Evolutionary conservation across 345 rosid genomes (phyloP).

Genomic region (Noccaea bulbosa): DNA sequence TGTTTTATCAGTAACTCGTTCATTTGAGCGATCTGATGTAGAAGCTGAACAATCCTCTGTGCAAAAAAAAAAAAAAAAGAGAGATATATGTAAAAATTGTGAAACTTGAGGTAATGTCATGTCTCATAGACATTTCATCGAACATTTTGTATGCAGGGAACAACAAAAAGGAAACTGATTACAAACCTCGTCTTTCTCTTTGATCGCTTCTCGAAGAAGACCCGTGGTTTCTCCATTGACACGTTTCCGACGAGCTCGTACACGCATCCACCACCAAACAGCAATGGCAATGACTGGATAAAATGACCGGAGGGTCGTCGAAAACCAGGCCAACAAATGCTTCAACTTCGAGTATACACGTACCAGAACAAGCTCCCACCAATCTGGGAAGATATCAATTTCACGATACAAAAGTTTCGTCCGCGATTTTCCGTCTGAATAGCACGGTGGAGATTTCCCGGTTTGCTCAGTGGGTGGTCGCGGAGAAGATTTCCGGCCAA

Average conservation of each 20-base stretch:
- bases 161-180: background rate
- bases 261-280: conserved; percentile 53
- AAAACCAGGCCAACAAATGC: conserved; percentile 28
- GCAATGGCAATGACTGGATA: conserved; percentile 42
- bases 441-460: conserved; percentile 30
- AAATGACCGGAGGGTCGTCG: conserved; percentile 31
- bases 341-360: conserved; percentile 45
- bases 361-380: conserved; percentile 46
- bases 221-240: conserved; percentile 27
- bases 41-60: conserved; percentile 58
- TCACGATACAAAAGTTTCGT: conserved; percentile 16
- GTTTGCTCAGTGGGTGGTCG: background rate
- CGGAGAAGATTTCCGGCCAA: conserved; percentile 28
- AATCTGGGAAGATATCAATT: conserved; percentile 8
- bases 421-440: background rate
- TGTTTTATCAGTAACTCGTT: conserved; percentile 56
- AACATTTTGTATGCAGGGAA: conserved; percentile 16
- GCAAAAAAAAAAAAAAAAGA: background rate
- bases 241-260: conserved; percentile 41
- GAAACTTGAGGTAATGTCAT: background rate
- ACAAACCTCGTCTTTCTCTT: conserved; percentile 55
- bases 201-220: conserved; percentile 44
- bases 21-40: conserved; percentile 62
- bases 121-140: conserved; percentile 30
- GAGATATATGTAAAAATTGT: conserved; percentile 23